phyloP scores from a whole-genome alignment of 164 flowering plant species.

The Aristolochia contorta region DNA sequence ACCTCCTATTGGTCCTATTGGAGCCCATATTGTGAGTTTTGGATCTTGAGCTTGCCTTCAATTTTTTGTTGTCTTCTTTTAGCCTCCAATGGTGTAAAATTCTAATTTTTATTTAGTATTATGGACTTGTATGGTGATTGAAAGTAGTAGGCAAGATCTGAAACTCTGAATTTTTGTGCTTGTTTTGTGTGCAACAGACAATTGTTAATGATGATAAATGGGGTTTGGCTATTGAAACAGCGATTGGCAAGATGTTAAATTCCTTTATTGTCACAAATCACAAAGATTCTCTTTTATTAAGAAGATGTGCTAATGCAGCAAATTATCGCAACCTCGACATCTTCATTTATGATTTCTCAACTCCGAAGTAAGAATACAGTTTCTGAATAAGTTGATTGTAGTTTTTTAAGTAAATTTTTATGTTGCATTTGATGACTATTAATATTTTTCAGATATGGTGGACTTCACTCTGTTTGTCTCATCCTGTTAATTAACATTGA shows the following conservation, averaged over 20 bases:
- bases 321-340: conserved; percentile 56
- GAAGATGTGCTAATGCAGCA: conserved; percentile 68
- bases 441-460: no score
- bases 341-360: conserved; percentile 70
- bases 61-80: neutral
- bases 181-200: conserved; percentile 26
- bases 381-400: neutral
- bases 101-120: neutral
- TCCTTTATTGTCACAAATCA: conserved; percentile 88
- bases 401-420: neutral
- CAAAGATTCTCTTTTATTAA: conserved; percentile 56
- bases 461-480: neutral
- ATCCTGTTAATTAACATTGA: neutral
- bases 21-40: conserved; percentile 68
- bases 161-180: neutral
- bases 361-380: conserved; percentile 43
- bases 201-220: conserved; percentile 60
- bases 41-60: neutral
- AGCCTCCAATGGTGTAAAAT: neutral
- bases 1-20: conserved; percentile 97
- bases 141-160: neutral
- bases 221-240: conserved; percentile 81
- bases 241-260: conserved; percentile 74
- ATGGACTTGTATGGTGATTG: neutral
- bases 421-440: no score